Evolutionary conservation across 1,139 yeast genomes (phyloP).

Genomic region (Debaryomyces singareniensis): DNA sequence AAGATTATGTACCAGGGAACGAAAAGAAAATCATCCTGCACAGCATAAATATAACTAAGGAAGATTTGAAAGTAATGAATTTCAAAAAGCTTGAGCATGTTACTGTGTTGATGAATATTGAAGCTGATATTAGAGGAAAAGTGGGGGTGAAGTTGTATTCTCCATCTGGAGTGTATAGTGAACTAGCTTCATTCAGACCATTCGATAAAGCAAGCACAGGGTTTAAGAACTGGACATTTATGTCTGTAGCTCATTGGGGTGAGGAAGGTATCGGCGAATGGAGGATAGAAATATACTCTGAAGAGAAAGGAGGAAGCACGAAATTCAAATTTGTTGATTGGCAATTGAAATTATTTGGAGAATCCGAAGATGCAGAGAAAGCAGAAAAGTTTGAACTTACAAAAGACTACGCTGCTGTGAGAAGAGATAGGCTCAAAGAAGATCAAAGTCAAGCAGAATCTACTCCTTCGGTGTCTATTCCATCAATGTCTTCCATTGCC

Average conservation of each 20-base stretch:
- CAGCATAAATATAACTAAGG: constrained; percentile 40
- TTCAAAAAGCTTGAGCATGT: constrained; percentile 78
- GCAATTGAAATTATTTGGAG: constrained; percentile 83
- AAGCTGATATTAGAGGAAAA: constrained; percentile 62
- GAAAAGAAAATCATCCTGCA: constrained; percentile 29
- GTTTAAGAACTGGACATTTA: constrained; percentile 80
- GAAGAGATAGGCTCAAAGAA: constrained; percentile 22
- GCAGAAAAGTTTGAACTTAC: constrained; percentile 43
- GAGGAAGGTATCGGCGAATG: constrained; percentile 79
- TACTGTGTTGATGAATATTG: constrained; percentile 70
- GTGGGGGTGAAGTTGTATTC: constrained; percentile 61
- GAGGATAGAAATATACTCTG: constrained; percentile 55
- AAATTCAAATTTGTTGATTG: constrained; percentile 56
- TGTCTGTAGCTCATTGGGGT: constrained; percentile 99
- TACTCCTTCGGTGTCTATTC: constrained; percentile 2
- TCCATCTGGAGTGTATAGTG: constrained; percentile 70
- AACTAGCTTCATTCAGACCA: constrained; percentile 66
- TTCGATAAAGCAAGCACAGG: constrained; percentile 56
- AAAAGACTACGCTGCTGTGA: constrained; percentile 34
- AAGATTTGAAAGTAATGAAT: constrained; percentile 50
- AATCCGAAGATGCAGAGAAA: constrained; percentile 54
- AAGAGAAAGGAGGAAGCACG: constrained; percentile 13
- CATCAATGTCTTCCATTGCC: constrained; percentile 1
- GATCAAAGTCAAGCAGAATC: constrained; percentile 5
- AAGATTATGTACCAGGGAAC: constrained; percentile 13